Base-by-base conservation (phyloP, 371 early-diverging fungal species). In the Globomyces sp. region DNA sequence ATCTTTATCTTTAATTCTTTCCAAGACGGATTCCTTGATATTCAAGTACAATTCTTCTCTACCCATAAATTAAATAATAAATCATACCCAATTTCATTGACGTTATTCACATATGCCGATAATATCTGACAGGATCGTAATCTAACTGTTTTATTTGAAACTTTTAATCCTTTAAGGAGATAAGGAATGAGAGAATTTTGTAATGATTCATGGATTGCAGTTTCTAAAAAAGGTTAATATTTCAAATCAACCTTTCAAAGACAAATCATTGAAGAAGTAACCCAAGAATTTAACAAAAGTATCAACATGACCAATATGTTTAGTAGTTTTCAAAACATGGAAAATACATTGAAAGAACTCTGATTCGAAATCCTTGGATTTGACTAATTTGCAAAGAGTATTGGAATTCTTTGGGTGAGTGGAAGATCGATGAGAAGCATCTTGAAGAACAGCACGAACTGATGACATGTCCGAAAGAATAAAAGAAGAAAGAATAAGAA, bases 1-100 rank as follows among this genome's bases (percentile, higher is more conserved):
- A 65, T 95, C 96, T 70, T 90, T 93, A 72, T 95, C 96, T 55
- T 80, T 78, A 58, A 90, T 74, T 46, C 92, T 79, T 66, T 89
- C 88, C 69, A 84, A 77, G 11, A 94, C 79, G 41, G 83, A 77
- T 9, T 76, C 73, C 73, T 82, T 82, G 46, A 94, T 74, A 13
- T 87, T 74, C 65, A 82, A 78, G 72, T 90, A 93, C 3, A 91
- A 72, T 52, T 87, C 89, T 67, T 91, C 93, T 68, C 90, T 90
- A 24, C 24, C 24, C 24, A 24, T 24, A 24, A 24, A 24, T 24
- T 24, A 0, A 24, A 24, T 24, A 24, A 24, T 24, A 24, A 24
- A 24, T 24, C 24, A 24, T 24, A 24, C 24, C 24, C 24, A 6
- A 52, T 63, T 9, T 42, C 42, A 24, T 63, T 49, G 9, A 63